Evolutionary conservation across 1,139 yeast genomes (phyloP), one percentile per base, ranked within the genome.

Genomic region (Kurtzmaniella natalensis): DNA sequence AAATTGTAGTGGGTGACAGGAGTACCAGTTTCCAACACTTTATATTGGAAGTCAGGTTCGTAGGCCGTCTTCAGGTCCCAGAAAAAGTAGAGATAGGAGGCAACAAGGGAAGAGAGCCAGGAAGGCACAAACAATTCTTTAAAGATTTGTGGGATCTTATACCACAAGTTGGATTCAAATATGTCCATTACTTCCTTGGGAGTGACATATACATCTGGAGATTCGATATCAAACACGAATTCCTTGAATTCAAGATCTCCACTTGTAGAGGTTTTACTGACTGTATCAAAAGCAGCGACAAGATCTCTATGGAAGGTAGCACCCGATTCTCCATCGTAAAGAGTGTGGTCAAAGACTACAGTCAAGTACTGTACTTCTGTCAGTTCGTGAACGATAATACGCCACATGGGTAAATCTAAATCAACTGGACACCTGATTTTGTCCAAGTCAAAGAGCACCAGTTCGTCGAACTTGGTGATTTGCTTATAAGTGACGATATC

Each of bases 271-370:
- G n/a, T n/a, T 8, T 23, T 10, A 7, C 19, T 20, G 6, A 20
- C 25, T 5, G 13, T 17, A 3, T 24, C 16, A 25, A 53, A 42
- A 15, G 47, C 52, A 11, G 36, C 35, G 2, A 54, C 37, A 34
- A 66, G 50, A 20, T 61, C 60, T 10, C 48, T 42, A 32, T 62
- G 70, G 42, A 68, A 64, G 28, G 48, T 45, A 7, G 49, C 44
- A 1, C 55, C 66, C 2, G 67, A 47, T 11, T 47, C 49, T 3
- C 72, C 74, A 43, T 67, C 72, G 25, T 53, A 53, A 9, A 59
- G 41, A 1, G 56, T 28, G 42, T 68, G 74, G 41, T 64, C 64
- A 36, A 56, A 55, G 11, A 46, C 46, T 21, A 58, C 54, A 1
- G 60, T 38, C 4, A 63, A 25, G 25, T 55, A 46, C 28, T 47